A percentile compares a stretch with the other conserved stretches of the same genome.
Conservation (phyloP, 805 yeast species). For the Komagataella ulmi region DNA sequence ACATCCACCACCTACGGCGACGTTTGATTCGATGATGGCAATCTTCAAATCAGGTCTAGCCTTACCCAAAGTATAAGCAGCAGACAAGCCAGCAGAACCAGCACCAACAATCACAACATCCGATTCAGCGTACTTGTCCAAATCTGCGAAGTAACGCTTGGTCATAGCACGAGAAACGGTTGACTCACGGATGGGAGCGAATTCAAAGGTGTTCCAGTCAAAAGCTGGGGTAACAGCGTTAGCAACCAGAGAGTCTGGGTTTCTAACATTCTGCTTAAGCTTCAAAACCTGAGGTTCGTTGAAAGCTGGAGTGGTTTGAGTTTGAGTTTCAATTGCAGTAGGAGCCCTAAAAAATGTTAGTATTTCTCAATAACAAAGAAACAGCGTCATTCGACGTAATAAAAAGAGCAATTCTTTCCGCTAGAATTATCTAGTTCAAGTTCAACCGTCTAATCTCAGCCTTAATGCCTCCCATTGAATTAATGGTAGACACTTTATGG, state of each 20-base stretch:
- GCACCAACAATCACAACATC: conserved; percentile 71
- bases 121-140: conserved; percentile 62
- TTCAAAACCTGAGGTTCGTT: conserved; percentile 1
- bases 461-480: conserved; percentile 2
- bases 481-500: not conserved
- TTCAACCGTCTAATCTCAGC: conserved; percentile 29
- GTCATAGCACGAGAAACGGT: conserved; percentile 78
- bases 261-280: conserved; percentile 12
- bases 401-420: conserved; percentile 15
- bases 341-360: conserved; percentile 2
- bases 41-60: conserved; percentile 66
- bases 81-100: conserved; percentile 64
- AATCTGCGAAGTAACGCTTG: conserved; percentile 54
- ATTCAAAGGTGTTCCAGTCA: conserved; percentile 58
- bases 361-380: not conserved
- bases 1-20: conserved; percentile 74
- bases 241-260: conserved; percentile 13
- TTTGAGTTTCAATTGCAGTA: conserved; percentile 1
- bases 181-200: conserved; percentile 65
- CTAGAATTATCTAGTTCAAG: conserved; percentile 31
- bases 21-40: conserved; percentile 61
- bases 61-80: conserved; percentile 62
- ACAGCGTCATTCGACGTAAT: not conserved
- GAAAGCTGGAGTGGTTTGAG: conserved; percentile 6
- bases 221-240: conserved; percentile 16